Evolutionary conservation across 306 rosid genomes (phyloP).

Genomic region (Cucurbita moschata): DNA sequence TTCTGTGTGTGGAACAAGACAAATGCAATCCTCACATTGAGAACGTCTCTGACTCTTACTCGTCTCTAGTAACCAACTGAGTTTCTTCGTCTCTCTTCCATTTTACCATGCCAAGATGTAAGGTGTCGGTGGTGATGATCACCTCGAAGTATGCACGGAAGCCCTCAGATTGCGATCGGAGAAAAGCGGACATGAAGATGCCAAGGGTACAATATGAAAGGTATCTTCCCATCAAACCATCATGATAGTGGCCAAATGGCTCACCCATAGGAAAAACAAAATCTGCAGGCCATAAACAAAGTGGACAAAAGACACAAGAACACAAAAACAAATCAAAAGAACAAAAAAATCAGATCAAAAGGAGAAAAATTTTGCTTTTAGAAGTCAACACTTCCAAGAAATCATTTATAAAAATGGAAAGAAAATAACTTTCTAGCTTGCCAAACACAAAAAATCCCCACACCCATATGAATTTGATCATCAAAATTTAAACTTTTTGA

Average conservation of each 20-base stretch:
- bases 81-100: no score
- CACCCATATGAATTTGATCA: neutral
- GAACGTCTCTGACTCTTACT: no score
- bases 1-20: no score
- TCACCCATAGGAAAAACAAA: constrained; percentile 10
- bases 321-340: constrained; percentile 11
- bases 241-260: constrained; percentile 60
- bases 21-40: no score
- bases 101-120: no score
- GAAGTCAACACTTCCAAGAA: constrained; percentile 5
- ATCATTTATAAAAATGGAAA: neutral
- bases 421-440: neutral
- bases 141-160: no score
- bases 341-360: neutral
- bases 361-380: neutral
- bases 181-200: no score
- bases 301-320: constrained; percentile 11
- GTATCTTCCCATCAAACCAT: neutral
- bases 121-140: no score
- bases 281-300: constrained; percentile 49
- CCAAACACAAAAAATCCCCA: neutral
- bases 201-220: neutral
- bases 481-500: neutral
- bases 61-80: no score
- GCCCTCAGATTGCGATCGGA: no score